Percentiles rank a stretch among this genome's conserved stretches.
These are phyloP conservation scores for Silybum marianum DNA, from an alignment of 129 eudicot species.

Conservation along the genomic window DNA sequence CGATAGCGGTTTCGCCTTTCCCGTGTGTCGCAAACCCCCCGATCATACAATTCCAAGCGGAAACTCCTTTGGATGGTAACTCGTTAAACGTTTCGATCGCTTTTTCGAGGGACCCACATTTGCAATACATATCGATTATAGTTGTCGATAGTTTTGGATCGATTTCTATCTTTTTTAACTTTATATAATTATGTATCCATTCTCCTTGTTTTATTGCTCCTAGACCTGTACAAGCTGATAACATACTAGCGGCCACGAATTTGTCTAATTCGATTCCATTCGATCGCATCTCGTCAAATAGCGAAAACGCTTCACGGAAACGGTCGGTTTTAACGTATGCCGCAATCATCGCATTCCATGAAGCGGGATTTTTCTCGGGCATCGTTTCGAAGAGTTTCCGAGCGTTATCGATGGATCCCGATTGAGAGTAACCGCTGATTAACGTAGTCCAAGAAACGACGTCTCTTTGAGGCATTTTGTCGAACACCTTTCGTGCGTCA, in stretches of 20 bases:
- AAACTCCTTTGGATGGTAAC: conserved; percentile 55
- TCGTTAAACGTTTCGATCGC: conserved; percentile 64
- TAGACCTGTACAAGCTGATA: conserved; percentile 80
- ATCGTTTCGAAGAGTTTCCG: conserved; percentile 46
- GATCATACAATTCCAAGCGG: conserved; percentile 91
- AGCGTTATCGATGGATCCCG: conserved; percentile 48
- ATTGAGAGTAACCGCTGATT: conserved; percentile 58
- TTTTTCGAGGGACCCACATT: conserved; percentile 81
- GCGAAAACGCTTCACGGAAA: conserved; percentile 52
- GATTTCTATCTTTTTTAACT: conserved; percentile 47
- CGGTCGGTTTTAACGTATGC: conserved; percentile 47
- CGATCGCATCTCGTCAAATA: conserved; percentile 49
- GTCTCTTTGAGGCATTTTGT: conserved; percentile 45
- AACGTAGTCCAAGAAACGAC: conserved; percentile 58
- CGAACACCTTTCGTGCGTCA: conserved; percentile 55
- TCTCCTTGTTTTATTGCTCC: conserved; percentile 85
- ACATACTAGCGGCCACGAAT: conserved; percentile 75
- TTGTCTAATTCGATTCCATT: conserved; percentile 46
- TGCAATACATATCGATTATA: conserved; percentile 77
- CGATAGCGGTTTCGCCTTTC: conserved; percentile 55
- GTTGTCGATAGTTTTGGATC: conserved; percentile 72
- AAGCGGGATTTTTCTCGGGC: conserved; percentile 46
- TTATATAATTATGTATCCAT: conserved; percentile 63
- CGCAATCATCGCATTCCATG: conserved; percentile 68
- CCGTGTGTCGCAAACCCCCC: conserved; percentile 87